Evolutionary conservation across 768 basidiomycete genomes (phyloP).

Genomic region (Tremella yokohamensis): DNA sequence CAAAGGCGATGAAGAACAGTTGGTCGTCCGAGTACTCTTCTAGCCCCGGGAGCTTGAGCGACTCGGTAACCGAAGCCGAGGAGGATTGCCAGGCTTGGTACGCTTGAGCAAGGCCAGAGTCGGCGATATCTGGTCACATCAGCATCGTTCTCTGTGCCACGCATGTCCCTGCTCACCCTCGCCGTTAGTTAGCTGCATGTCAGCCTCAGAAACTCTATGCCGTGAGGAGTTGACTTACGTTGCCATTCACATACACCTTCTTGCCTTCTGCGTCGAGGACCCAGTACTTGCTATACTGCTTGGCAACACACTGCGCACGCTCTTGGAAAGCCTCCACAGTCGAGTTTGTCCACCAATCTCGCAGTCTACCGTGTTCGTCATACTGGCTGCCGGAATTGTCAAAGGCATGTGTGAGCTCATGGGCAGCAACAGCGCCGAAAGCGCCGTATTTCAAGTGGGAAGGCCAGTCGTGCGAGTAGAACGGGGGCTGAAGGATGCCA

Average conservation of each 20-base stretch:
- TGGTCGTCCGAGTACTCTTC: slow-evolving; percentile 60
- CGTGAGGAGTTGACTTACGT: slow-evolving; percentile 59
- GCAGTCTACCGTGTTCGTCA: slow-evolving; percentile 69
- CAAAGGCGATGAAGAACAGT: slow-evolving; percentile 89
- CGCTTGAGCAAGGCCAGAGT: slow-evolving; percentile 55
- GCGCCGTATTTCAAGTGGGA: slow-evolving; percentile 84
- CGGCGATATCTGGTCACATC: slow-evolving; percentile 40
- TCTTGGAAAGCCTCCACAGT: slow-evolving; percentile 79
- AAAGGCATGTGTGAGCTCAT: slow-evolving; percentile 71
- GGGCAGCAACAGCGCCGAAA: slow-evolving; percentile 86
- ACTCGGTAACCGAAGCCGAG: slow-evolving; percentile 54
- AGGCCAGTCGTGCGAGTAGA: slow-evolving; percentile 83
- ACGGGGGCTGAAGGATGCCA: slow-evolving; percentile 87
- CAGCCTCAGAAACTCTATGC: slow-evolving; percentile 1
- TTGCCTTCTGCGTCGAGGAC: slow-evolving; percentile 83
- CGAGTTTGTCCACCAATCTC: slow-evolving; percentile 37
- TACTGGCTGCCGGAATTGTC: slow-evolving; percentile 75
- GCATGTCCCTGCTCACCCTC: slow-evolving; percentile 31
- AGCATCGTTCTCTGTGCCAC: neutral
- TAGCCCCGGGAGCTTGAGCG: slow-evolving; percentile 71
- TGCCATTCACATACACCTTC: slow-evolving; percentile 75
- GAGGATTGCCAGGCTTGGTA: slow-evolving; percentile 86
- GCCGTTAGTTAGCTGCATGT: slow-evolving; percentile 43
- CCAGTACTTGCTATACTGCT: slow-evolving; percentile 83
- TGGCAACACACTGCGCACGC: slow-evolving; percentile 81